Conservation (phyloP, 2,329 filamentous ascomycete species). For the Arthrinium puccinioides region DNA sequence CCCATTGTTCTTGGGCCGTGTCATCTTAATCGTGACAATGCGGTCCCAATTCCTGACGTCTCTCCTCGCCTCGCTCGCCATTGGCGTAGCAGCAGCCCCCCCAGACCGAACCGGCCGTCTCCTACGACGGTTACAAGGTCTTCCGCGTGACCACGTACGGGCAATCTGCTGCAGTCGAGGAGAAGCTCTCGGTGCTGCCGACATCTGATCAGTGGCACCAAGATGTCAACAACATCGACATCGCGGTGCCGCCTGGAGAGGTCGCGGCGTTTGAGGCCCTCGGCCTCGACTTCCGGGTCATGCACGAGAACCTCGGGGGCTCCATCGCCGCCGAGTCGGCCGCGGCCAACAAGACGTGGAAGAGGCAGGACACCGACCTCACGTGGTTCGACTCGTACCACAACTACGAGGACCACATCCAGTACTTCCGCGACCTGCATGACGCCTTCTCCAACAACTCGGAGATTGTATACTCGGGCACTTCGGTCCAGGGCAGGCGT, state of each 20-base stretch:
- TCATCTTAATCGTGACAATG: no score
- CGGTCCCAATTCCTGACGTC: no score
- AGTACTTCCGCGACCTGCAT: constrained; percentile 36
- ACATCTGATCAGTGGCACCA: constrained; percentile 15
- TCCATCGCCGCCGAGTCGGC: constrained; percentile 21
- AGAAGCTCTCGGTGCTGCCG: constrained; percentile 19
- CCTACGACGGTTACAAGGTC: constrained; percentile 37
- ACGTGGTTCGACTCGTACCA: constrained; percentile 45
- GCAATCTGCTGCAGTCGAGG: constrained; percentile 26
- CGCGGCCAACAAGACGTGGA: constrained; percentile 3
- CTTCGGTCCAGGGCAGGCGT: constrained; percentile 34
- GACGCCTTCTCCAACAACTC: constrained; percentile 35
- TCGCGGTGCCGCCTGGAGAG: constrained; percentile 23
- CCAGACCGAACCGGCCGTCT: no score
- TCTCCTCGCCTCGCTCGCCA: no score
- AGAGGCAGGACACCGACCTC: constrained; percentile 19
- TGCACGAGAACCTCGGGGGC: constrained; percentile 21
- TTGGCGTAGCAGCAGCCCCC: no score
- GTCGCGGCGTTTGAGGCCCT: constrained; percentile 20
- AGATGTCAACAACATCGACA: constrained; percentile 19
- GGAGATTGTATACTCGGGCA: constrained; percentile 36
- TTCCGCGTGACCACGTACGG: constrained; percentile 38
- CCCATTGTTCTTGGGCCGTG: no score
- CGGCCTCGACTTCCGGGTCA: constrained; percentile 19
- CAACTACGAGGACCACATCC: constrained; percentile 39